Evolutionary conservation across 1,139 yeast species (phyloP).

Genomic region (Yamadazyma pseudoaaseri): DNA sequence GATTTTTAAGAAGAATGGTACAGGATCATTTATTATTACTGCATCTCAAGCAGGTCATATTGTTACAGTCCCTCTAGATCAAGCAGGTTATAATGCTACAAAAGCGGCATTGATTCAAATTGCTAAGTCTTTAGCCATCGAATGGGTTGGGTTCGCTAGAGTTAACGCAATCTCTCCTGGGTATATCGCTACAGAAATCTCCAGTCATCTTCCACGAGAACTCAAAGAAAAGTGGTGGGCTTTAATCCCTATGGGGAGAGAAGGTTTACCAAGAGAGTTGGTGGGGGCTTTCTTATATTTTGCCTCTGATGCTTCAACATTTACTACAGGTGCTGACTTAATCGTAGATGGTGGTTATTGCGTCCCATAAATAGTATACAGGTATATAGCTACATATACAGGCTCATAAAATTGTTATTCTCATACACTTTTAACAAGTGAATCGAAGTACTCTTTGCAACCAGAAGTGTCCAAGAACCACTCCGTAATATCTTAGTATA

Average conservation of each 20-base stretch:
- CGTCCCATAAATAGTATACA: conserved; percentile 6
- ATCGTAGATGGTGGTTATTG: conserved; percentile 57
- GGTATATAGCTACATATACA: too few relatives aligned
- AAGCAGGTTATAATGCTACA: conserved; percentile 50
- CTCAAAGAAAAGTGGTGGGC: conserved; percentile 28
- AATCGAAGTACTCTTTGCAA: too few relatives aligned
- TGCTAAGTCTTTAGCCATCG: conserved; percentile 50
- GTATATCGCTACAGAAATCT: conserved; percentile 50
- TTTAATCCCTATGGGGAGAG: conserved; percentile 50
- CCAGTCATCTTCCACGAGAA: conserved; percentile 31
- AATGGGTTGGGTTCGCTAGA: conserved; percentile 50
- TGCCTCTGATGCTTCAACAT: conserved; percentile 46
- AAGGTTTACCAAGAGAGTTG: conserved; percentile 52
- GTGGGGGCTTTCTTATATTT: conserved; percentile 52
- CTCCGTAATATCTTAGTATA: too few relatives aligned
- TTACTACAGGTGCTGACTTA: conserved; percentile 50
- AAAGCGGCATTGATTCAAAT: conserved; percentile 49
- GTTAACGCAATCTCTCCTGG: conserved; percentile 60
- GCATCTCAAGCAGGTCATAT: conserved; percentile 17
- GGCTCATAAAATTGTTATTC: too few relatives aligned
- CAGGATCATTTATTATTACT: conserved; percentile 22
- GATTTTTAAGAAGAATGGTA: conserved; percentile 27
- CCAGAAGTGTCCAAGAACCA: too few relatives aligned
- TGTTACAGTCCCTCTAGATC: conserved; percentile 17
- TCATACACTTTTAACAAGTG: too few relatives aligned